Evolutionary conservation across 768 basidiomycete genomes (phyloP).

Genomic region (Boletus fagicola): DNA sequence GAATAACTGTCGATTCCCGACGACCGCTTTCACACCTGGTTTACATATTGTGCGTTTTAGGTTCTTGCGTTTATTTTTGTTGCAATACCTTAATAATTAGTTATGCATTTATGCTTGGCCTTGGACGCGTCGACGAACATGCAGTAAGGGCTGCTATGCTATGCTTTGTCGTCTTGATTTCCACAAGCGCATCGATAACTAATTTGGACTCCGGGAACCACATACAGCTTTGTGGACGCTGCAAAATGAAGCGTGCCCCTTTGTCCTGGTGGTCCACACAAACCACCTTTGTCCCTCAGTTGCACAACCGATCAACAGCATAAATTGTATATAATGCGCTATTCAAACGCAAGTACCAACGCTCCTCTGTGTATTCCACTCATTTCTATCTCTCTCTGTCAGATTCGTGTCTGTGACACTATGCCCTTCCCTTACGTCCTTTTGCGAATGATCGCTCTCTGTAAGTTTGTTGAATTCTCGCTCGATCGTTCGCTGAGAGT

Average conservation of each 20-base stretch:
- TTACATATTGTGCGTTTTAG: background rate
- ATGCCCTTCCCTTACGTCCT: constrained; percentile 29
- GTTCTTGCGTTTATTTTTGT: background rate
- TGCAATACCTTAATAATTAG: background rate
- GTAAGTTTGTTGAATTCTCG: constrained; percentile 11
- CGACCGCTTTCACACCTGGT: background rate
- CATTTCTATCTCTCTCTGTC: constrained; percentile 2
- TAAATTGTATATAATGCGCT: constrained; percentile 15
- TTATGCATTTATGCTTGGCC: background rate
- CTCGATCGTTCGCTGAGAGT: background rate
- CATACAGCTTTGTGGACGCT: constrained; percentile 3
- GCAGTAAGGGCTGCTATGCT: background rate
- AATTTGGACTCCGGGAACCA: background rate
- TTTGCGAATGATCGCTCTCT: constrained; percentile 18
- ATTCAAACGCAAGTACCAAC: background rate
- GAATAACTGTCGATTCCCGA: constrained; percentile 2
- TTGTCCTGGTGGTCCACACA: constrained; percentile 14
- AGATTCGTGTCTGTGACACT: constrained; percentile 23
- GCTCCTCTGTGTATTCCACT: constrained; percentile 4
- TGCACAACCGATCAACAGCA: background rate
- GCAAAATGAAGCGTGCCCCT: background rate
- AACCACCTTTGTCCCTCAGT: constrained; percentile 10
- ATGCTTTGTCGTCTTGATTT: background rate
- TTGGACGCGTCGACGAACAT: background rate
- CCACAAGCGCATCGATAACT: background rate